Percentiles rank a stretch among this genome's conserved stretches.
These are phyloP conservation scores for Vitis hybrid DNA, from an alignment of 177 flowering plant genomes.

Conservation along the genomic window DNA sequence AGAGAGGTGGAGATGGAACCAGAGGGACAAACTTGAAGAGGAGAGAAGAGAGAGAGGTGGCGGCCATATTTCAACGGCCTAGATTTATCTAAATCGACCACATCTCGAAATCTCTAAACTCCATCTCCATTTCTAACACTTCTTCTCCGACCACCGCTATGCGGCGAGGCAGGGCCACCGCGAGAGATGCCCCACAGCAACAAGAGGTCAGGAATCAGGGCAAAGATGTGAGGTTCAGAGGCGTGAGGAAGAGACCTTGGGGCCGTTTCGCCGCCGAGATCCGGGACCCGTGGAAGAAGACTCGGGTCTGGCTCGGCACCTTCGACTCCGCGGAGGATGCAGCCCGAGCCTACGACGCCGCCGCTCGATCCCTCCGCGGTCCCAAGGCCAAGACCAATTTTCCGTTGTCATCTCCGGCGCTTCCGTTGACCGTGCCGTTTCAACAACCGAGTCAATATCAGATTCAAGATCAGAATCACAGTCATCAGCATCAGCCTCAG, in stretches of 20 bases:
- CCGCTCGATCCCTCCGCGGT: conserved; percentile 77
- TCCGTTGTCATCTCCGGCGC: conserved; percentile 23
- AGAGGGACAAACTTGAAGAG: neutral
- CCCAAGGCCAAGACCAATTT: conserved; percentile 83
- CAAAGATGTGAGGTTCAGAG: conserved; percentile 57
- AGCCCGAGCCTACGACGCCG: conserved; percentile 81
- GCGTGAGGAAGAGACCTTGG: conserved; percentile 90
- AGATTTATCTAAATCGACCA: no score
- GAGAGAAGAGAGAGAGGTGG: no score
- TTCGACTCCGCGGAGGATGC: conserved; percentile 87
- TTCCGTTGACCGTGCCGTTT: neutral
- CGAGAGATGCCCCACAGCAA: neutral
- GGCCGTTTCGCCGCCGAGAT: conserved; percentile 90
- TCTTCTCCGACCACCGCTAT: conserved; percentile 13
- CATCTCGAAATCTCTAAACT: neutral
- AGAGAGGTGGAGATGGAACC: neutral
- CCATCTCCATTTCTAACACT: neutral
- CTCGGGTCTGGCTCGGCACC: conserved; percentile 86
- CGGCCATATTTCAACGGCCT: no score
- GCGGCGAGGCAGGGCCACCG: conserved; percentile 43
- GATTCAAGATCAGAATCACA: neutral
- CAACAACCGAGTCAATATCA: conserved; percentile 11
- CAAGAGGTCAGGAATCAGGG: conserved; percentile 1
- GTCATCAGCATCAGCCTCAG: conserved; percentile 21
- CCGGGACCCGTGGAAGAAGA: conserved; percentile 79